Percentiles rank a stretch among this genome's conserved stretches.
phyloP scores from a whole-genome alignment of 2,329 filamentous ascomycete genomes.

The Penicillium sp. region DNA sequence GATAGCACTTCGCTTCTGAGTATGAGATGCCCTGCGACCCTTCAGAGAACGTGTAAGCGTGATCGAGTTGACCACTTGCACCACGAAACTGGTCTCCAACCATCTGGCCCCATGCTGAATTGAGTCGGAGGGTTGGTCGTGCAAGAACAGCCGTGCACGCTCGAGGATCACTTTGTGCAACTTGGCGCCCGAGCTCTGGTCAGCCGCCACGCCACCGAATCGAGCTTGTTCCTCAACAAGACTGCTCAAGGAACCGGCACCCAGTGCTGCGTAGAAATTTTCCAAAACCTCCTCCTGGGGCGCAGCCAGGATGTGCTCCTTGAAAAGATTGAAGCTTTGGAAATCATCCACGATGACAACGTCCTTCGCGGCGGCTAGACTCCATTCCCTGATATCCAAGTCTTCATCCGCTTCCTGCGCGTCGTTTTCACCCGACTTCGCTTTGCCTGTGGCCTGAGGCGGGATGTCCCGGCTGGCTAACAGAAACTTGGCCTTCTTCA shows the following conservation, averaged over 20 bases:
- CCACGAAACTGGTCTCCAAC: slow-evolving; percentile 81
- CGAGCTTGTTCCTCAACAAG: slow-evolving; percentile 77
- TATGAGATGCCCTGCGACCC: slow-evolving; percentile 68
- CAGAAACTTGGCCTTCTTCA: slow-evolving; percentile 75
- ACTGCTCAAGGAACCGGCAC: slow-evolving; percentile 72
- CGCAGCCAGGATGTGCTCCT: slow-evolving; percentile 77
- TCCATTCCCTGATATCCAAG: slow-evolving; percentile 72
- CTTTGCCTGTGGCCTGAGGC: slow-evolving; percentile 26
- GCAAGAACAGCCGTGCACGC: slow-evolving; percentile 83
- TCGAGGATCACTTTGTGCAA: slow-evolving; percentile 83
- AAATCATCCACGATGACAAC: slow-evolving; percentile 87
- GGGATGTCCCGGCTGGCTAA: slow-evolving; percentile 78
- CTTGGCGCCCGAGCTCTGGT: slow-evolving; percentile 68
- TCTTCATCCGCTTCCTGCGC: slow-evolving; percentile 62
- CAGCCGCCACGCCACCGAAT: slow-evolving; percentile 66
- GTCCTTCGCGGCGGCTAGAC: slow-evolving; percentile 69
- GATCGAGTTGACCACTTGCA: slow-evolving; percentile 77
- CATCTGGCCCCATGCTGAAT: slow-evolving; percentile 86
- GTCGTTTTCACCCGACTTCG: slow-evolving; percentile 26
- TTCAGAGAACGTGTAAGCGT: slow-evolving; percentile 74
- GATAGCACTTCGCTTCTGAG: slow-evolving; percentile 75
- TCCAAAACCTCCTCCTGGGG: slow-evolving; percentile 89
- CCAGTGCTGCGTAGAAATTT: slow-evolving; percentile 78
- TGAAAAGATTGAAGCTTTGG: slow-evolving; percentile 85
- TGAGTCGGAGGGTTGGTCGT: slow-evolving; percentile 75